These are phyloP conservation scores for Chamaenerion angustifolium DNA, from an alignment of 345 rosid genomes.

Conservation along the genomic window DNA sequence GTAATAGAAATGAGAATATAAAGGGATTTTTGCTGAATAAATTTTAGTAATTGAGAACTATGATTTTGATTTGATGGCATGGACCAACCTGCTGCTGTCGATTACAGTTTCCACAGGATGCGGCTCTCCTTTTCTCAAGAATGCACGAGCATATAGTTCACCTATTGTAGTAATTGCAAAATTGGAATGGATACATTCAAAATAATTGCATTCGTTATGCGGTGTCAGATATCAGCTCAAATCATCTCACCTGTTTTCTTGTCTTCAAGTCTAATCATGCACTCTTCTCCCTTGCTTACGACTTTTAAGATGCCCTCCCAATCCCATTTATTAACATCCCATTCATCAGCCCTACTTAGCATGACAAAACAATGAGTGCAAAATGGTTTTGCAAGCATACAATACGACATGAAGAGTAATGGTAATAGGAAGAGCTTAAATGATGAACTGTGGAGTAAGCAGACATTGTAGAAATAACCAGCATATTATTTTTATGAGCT, in stretches of 20 bases:
- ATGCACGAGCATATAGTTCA: conserved; percentile 91
- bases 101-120: conserved; percentile 97
- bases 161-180: too few species aligned
- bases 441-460: too few species aligned
- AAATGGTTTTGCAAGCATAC: too few species aligned
- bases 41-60: neutral
- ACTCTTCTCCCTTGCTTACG: conserved; percentile 86
- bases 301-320: conserved; percentile 93
- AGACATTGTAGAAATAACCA: too few species aligned
- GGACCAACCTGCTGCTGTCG: conserved; percentile 91
- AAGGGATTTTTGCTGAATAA: neutral
- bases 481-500: too few species aligned
- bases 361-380: too few species aligned
- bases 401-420: too few species aligned
- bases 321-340: conserved; percentile 98
- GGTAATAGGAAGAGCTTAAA: too few species aligned
- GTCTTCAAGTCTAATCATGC: conserved; percentile 92
- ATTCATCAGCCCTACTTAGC: conserved; percentile 78
- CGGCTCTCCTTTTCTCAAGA: conserved; percentile 79
- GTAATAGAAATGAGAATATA: neutral
- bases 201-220: too few species aligned
- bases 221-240: too few species aligned
- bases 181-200: too few species aligned
- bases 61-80: neutral
- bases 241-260: conserved; percentile 75